phyloP scores from a whole-genome alignment of 2,329 filamentous ascomycete species.

The Cyphellophora attinorum region DNA sequence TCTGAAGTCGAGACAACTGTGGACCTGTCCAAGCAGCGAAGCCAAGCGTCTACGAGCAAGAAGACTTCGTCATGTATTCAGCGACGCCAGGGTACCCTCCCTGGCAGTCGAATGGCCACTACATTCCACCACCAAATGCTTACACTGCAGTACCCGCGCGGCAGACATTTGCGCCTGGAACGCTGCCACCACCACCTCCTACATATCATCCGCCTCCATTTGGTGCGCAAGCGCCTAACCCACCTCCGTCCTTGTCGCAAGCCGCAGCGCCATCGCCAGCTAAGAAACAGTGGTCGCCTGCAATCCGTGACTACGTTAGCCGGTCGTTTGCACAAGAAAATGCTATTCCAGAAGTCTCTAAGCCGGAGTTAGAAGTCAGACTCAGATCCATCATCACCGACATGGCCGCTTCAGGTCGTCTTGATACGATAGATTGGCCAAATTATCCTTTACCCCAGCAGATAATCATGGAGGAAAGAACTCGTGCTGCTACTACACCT shows the following conservation, averaged over 20 bases:
- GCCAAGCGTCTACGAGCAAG: too few relatives aligned
- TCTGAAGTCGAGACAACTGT: too few relatives aligned
- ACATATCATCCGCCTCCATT: slow-evolving; percentile 21
- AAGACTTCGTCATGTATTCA: slow-evolving; percentile 19
- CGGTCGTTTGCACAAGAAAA: slow-evolving; percentile 74
- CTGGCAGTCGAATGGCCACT: slow-evolving; percentile 14
- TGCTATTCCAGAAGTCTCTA: slow-evolving; percentile 51
- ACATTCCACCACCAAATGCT: slow-evolving; percentile 35
- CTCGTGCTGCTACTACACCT: slow-evolving; percentile 18
- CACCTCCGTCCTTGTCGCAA: slow-evolving; percentile 17
- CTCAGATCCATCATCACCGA: slow-evolving; percentile 77
- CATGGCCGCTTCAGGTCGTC: slow-evolving; percentile 62
- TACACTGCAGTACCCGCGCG: slow-evolving; percentile 55
- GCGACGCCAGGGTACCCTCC: slow-evolving; percentile 12
- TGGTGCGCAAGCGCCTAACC: slow-evolving; percentile 18
- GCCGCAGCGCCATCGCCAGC: slow-evolving; percentile 22
- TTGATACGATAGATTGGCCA: slow-evolving; percentile 74
- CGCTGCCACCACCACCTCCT: slow-evolving; percentile 14
- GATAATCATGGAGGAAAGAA: slow-evolving; percentile 64
- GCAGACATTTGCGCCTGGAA: slow-evolving; percentile 43
- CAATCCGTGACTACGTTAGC: slow-evolving; percentile 82
- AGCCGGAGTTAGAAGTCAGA: slow-evolving; percentile 69
- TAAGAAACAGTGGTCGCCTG: slow-evolving; percentile 67
- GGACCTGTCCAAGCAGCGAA: too few relatives aligned
- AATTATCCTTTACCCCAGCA: slow-evolving; percentile 74